phyloP scores from a whole-genome alignment of 768 basidiomycete species.

The Tricholoma hemisulphureum region DNA sequence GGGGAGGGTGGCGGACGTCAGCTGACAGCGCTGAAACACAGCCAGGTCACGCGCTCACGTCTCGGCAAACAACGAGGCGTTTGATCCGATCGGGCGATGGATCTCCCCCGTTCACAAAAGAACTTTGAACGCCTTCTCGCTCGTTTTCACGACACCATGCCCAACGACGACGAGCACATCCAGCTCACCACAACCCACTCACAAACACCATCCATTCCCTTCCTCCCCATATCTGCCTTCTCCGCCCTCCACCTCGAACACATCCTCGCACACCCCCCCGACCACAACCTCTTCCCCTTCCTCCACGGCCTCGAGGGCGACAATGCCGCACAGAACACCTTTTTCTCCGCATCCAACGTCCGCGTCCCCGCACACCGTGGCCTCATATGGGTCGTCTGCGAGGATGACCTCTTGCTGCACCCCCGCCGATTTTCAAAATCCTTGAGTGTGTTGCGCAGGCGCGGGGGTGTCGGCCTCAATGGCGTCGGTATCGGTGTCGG shows the following conservation, averaged over 20 bases:
- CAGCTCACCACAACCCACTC: no score
- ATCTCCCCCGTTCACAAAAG: no score
- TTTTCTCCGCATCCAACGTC: conserved; percentile 48
- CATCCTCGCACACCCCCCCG: conserved; percentile 69
- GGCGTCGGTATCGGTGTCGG: conserved; percentile 4
- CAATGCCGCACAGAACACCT: conserved; percentile 75
- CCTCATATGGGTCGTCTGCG: conserved; percentile 78
- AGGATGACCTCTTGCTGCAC: conserved; percentile 57
- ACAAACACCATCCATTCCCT: no score
- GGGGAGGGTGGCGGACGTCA: no score
- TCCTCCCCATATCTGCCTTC: conserved; percentile 47
- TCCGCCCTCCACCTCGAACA: conserved; percentile 62
- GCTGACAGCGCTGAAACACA: no score
- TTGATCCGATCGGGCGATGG: no score
- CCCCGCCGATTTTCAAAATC: conserved; percentile 10
- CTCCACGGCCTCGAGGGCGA: conserved; percentile 83
- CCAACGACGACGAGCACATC: no score
- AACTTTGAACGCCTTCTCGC: no score
- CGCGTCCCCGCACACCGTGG: conserved; percentile 56
- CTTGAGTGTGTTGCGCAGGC: conserved; percentile 34
- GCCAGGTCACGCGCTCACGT: no score
- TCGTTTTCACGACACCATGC: no score
- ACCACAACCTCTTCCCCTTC: conserved; percentile 84
- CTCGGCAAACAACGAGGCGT: no score
- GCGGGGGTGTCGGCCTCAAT: not conserved